Base-by-base conservation (phyloP, 75 land plant species). In the Ceratopteris richardii region DNA sequence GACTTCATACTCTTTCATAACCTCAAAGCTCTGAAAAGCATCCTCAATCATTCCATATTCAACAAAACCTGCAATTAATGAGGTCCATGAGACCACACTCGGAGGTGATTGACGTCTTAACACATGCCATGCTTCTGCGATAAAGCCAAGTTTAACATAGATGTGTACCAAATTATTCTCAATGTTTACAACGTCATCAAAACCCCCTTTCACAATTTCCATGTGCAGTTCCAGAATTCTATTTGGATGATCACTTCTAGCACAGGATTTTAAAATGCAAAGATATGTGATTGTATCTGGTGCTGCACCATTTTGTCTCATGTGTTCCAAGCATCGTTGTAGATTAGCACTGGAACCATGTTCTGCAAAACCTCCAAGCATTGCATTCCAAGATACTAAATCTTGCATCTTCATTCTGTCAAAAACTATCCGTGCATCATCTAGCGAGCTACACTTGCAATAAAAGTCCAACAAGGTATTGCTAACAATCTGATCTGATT, bases 121-220 rank as follows among this genome's bases (percentile, higher is more conserved):
- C 54, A 81, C 61, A 42, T 47, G 4, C 16, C 41, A 13, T 47
- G 86, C 86, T 57, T 76, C 60, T 13, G 0, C 31, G 48, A 83
- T 55, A 47, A 60, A 31, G 26, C 74, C 80, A 73, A 79, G 72
- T 69, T 83, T 83, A 0, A 59, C 74, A 66, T 76, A 83, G 80
- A 83, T 80, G 25, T 83, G 50, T 16, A 67, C 7, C 17, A 67
- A 27, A 12, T 66, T 46, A 67, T 47, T 67, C 6, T 18, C 22
- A 65, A 67, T 52, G 33, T 17, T 40, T 1, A 63, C 22, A 51
- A 62, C 28, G 1, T 19, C 39, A 3, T 29, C 51, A 61, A 67
- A 61, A 1, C 69, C 69, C 26, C 29, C 42, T 12, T 20, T 40
- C 11, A 65, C 2, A 18, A 65, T 65, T 12, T 65, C 46, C 7